Conservation (phyloP, 2,329 filamentous ascomycete genomes). For the Cercospora sp. region DNA sequence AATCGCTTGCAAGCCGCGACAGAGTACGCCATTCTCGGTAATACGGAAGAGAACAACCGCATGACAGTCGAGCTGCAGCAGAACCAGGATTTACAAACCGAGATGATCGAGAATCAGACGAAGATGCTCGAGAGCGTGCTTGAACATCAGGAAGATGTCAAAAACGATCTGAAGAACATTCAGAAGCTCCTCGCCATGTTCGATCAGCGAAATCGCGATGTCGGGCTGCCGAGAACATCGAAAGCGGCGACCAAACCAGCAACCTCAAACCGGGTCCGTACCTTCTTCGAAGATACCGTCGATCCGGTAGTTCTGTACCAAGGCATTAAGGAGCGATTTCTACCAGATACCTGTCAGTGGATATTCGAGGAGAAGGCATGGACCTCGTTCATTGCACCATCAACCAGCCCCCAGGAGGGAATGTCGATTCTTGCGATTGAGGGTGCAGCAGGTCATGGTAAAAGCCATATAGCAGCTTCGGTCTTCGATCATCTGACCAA, state of each 20-base stretch:
- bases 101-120: slow-evolving; percentile 12
- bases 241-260: slow-evolving; percentile 9
- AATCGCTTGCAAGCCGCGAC: slow-evolving; percentile 2
- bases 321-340: slow-evolving; percentile 3
- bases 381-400: background rate
- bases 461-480: slow-evolving; percentile 7
- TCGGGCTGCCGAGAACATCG: background rate
- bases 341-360: slow-evolving; percentile 15
- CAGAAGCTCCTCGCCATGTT: slow-evolving; percentile 14
- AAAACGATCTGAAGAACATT: slow-evolving; percentile 13
- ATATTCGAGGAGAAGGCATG: slow-evolving; percentile 6
- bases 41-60: slow-evolving; percentile 10
- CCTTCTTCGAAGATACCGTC: slow-evolving; percentile 6
- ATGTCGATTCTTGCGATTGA: slow-evolving; percentile 9
- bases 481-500: slow-evolving; percentile 5
- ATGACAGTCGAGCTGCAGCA: slow-evolving; percentile 15
- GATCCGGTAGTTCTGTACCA: slow-evolving; percentile 1
- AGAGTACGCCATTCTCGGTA: slow-evolving; percentile 9
- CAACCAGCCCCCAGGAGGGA: background rate
- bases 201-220: slow-evolving; percentile 5
- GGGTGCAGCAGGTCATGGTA: slow-evolving; percentile 1
- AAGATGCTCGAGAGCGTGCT: slow-evolving; percentile 13
- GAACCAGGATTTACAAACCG: slow-evolving; percentile 10
- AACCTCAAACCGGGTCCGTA: slow-evolving; percentile 6
- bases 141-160: slow-evolving; percentile 6